A percentile compares a stretch with the other conserved stretches of the same genome.
Evolutionary conservation across 192 early-diverging fungal species (phyloP).

Genomic region (Mortierella alpina): DNA sequence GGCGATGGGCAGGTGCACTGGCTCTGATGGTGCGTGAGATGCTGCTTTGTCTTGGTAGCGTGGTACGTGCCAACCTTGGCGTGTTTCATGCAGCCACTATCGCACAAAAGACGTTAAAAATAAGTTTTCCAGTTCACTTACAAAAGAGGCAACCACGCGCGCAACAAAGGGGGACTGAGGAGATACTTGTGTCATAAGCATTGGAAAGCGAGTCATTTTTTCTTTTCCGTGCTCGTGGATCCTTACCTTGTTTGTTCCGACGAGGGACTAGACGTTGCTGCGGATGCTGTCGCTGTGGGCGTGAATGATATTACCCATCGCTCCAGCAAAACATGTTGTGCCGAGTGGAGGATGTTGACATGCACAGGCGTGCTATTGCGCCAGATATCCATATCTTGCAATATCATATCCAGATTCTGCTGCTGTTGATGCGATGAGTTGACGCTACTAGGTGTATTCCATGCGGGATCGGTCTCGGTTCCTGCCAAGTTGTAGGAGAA

Average conservation of each 20-base stretch:
- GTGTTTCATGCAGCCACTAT: too few relatives aligned
- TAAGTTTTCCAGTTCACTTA: too few relatives aligned
- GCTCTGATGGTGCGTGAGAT: slow-evolving; percentile 11
- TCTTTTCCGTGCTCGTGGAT: not conserved
- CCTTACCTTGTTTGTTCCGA: slow-evolving; percentile 19
- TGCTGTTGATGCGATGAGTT: slow-evolving; percentile 4
- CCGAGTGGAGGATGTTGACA: slow-evolving; percentile 40
- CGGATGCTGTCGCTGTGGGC: slow-evolving; percentile 4
- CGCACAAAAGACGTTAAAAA: too few relatives aligned
- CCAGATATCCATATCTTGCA: slow-evolving; percentile 48
- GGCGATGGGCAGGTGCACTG: slow-evolving; percentile 14
- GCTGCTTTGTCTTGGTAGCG: slow-evolving; percentile 31
- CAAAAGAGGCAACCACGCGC: too few relatives aligned
- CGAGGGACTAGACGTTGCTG: not conserved
- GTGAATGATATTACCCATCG: slow-evolving; percentile 51
- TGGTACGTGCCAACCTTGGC: not conserved
- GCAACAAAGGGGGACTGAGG: too few relatives aligned
- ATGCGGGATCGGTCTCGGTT: not conserved
- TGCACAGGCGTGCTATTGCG: slow-evolving; percentile 43
- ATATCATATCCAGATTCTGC: slow-evolving; percentile 28
- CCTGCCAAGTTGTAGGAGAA: slow-evolving; percentile 2
- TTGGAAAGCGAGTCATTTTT: too few relatives aligned
- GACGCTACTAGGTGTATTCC: not conserved
- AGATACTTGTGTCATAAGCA: too few relatives aligned
- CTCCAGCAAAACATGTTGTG: slow-evolving; percentile 35